Evolutionary conservation across 2,329 filamentous ascomycete genomes (phyloP).

Genomic region (Penicillium sp.): DNA sequence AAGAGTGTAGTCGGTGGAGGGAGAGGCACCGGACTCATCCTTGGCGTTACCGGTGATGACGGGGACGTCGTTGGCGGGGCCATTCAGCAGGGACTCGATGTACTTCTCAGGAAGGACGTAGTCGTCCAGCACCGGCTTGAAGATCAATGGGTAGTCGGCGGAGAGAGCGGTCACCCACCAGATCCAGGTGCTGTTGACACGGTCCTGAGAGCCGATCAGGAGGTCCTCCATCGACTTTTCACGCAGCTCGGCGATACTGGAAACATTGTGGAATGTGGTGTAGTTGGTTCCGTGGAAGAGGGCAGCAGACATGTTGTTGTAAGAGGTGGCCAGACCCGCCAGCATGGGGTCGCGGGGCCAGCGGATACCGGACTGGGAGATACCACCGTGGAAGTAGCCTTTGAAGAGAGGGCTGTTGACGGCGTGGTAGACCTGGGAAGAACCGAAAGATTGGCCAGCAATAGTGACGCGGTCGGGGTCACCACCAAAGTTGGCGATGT

Average conservation of each 20-base stretch:
- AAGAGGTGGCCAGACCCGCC: constrained; percentile 30
- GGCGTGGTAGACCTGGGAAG: constrained; percentile 31
- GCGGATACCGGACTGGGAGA: constrained; percentile 31
- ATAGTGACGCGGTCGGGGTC: constrained; percentile 48
- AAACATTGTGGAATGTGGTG: constrained; percentile 24
- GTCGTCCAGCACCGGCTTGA: constrained; percentile 28
- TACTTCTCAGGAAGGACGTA: constrained; percentile 30
- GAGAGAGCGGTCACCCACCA: constrained; percentile 33
- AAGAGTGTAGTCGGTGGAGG: constrained; percentile 24
- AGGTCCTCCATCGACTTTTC: constrained; percentile 25
- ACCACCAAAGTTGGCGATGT: constrained; percentile 3
- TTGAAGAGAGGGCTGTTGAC: constrained; percentile 31
- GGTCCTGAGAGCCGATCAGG: constrained; percentile 25
- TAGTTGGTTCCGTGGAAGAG: constrained; percentile 28
- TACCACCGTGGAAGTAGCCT: constrained; percentile 31
- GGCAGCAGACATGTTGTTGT: constrained; percentile 29
- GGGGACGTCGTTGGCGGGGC: constrained; percentile 36
- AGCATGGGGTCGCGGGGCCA: constrained; percentile 30
- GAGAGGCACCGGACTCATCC: constrained; percentile 31
- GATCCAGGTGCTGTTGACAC: constrained; percentile 23
- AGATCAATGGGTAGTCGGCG: constrained; percentile 28
- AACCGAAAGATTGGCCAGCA: constrained; percentile 30
- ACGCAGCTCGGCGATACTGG: constrained; percentile 23
- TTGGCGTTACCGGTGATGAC: constrained; percentile 39
- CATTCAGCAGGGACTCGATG: constrained; percentile 24